Evolutionary conservation across 306 rosid genomes (phyloP), one percentile per base, ranked within the genome.

Genomic region (Castanospermum australe): DNA sequence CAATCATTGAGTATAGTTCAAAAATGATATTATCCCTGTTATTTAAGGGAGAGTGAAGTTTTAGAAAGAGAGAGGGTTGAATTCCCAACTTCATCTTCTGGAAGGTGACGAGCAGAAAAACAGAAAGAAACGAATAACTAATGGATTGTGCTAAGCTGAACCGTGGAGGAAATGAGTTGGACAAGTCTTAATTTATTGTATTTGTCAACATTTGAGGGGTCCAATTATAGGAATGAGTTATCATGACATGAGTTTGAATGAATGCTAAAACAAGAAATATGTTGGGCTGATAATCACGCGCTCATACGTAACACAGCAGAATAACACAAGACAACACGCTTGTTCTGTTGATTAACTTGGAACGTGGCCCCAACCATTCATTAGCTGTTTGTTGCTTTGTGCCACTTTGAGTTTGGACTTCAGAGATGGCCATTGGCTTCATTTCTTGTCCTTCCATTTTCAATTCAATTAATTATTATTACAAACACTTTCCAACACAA

Each of bases 341-440:
- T 62, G 51, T 45, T 48, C 54, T 62, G 51, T 45, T 48, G 72
- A 76, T 76, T 76, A 66, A 28, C 28, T 56, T 67, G 11, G 67
- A 57, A 67, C 81, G 81, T 67, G 84, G 18, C 61, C 68, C 54
- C 80, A 74, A 32, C 71, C 20, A 62, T 61, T 30, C 15, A 39
- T 67, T 41, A 39, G 61, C 44, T 72, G 50, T 73, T 38, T 8
- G 17, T 44, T 65, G 32, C 60, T 21, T 21, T 64, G 41, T 25
- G 30, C 18, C 44, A 57, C 15, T 62, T 75, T 2, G 33, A 28
- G 21, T 18, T 13, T 52, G 4, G 45, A 21, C 36, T 55, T n/a
- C n/a, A n/a, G n/a, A 21, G 64, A 65, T 32, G 17, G 54, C 67
- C 21, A 71, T 17, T 61, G 36, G 17, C 50, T 39, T 15, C 5